Conservation (phyloP, 2,329 filamentous ascomycete species). For the Nectriaceae sp. region DNA sequence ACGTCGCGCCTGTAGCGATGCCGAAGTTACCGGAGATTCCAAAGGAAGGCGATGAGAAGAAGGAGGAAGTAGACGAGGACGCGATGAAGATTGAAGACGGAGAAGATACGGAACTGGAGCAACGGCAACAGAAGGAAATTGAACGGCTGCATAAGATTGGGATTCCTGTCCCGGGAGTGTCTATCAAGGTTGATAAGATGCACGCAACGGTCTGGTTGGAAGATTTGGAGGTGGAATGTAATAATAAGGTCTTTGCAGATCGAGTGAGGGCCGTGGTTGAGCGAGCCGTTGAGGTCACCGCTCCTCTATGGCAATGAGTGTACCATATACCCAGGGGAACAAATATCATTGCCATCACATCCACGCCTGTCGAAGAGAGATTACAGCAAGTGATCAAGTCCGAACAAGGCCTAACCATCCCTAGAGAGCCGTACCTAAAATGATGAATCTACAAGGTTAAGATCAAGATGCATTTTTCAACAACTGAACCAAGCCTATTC, state of each 20-base stretch:
- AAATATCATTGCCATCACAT: no score
- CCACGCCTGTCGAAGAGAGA: no score
- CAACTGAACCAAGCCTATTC: not conserved
- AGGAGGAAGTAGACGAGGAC: conserved; percentile 41
- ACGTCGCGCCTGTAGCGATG: conserved; percentile 73
- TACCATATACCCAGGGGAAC: no score
- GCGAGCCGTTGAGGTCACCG: conserved; percentile 82
- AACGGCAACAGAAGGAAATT: conserved; percentile 69
- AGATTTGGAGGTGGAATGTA: conserved; percentile 85
- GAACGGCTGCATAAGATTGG: conserved; percentile 79
- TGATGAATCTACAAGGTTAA: no score
- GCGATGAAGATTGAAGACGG: conserved; percentile 37
- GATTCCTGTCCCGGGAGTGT: conserved; percentile 86
- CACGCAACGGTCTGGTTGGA: conserved; percentile 90
- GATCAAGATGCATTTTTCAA: not conserved
- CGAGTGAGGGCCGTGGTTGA: conserved; percentile 88
- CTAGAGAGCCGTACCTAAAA: no score
- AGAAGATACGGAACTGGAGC: conserved; percentile 48
- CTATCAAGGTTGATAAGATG: conserved; percentile 86
- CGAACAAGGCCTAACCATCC: no score
- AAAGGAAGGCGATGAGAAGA: conserved; percentile 35
- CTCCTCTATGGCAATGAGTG: conserved; percentile 64
- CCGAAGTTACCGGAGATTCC: conserved; percentile 54
- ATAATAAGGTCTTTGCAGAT: conserved; percentile 76
- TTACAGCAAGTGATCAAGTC: no score